A percentile compares a stretch with the other conserved stretches of the same genome.
Evolutionary conservation across 2,329 filamentous ascomycete genomes (phyloP).

Genomic region (Fusarium sp.): DNA sequence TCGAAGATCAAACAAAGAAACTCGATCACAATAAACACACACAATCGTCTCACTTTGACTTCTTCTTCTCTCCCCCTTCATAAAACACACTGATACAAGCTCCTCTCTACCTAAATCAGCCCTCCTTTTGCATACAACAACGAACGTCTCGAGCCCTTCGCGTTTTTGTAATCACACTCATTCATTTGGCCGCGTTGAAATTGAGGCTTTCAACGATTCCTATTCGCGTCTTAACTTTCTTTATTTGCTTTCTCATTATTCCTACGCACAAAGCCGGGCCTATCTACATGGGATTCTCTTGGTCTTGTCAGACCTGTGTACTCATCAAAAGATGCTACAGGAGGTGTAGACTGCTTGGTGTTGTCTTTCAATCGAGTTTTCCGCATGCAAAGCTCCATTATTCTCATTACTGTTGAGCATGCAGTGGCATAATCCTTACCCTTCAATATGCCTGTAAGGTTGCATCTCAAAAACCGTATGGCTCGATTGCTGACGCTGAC

Average conservation of each 20-base stretch:
- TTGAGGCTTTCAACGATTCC: neutral
- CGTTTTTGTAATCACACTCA: neutral
- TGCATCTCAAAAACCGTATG: no score
- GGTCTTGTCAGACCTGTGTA: neutral
- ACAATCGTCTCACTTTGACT: neutral
- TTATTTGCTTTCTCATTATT: neutral
- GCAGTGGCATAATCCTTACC: slow-evolving; percentile 7
- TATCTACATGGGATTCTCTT: neutral
- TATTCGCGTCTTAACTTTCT: neutral
- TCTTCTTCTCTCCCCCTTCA: neutral
- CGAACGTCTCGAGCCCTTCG: neutral
- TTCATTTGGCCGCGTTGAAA: neutral
- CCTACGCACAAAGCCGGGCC: neutral
- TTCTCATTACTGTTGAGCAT: neutral
- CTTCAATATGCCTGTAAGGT: slow-evolving; percentile 25
- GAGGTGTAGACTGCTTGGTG: neutral
- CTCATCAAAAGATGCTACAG: neutral
- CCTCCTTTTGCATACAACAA: neutral
- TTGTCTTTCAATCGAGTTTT: neutral
- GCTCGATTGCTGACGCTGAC: neutral
- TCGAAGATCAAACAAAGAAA: slow-evolving; percentile 9
- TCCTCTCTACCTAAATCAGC: neutral
- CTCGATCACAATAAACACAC: neutral
- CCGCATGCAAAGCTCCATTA: neutral
- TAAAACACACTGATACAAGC: neutral